phyloP scores from a whole-genome alignment of 2,329 filamentous ascomycete species.

The Colletotrichum tropicale region DNA sequence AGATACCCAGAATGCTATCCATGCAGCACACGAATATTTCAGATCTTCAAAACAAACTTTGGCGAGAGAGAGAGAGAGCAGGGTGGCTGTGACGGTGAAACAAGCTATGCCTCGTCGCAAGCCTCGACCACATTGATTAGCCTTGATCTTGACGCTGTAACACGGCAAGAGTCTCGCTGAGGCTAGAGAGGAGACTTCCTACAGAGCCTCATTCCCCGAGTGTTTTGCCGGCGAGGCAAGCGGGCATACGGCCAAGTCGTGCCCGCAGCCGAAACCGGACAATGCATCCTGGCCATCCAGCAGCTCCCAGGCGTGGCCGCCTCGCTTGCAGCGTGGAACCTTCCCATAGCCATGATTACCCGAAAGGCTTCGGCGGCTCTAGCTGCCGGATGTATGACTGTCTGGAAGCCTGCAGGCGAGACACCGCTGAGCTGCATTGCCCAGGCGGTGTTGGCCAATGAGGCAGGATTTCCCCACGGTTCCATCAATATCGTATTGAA shows the following conservation, averaged over 20 bases:
- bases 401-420: constrained; percentile 30
- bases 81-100: background rate
- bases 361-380: constrained; percentile 55
- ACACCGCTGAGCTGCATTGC: constrained; percentile 45
- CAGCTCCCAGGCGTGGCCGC: constrained; percentile 72
- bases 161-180: constrained; percentile 71
- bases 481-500: constrained; percentile 47
- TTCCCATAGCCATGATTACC: constrained; percentile 32
- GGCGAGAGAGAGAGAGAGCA: background rate
- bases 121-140: background rate
- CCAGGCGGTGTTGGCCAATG: constrained; percentile 64
- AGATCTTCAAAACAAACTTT: background rate
- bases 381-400: constrained; percentile 73
- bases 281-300: constrained; percentile 65
- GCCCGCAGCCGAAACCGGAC: constrained; percentile 46
- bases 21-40: background rate
- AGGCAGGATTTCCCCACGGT: constrained; percentile 70
- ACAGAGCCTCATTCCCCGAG: constrained; percentile 64
- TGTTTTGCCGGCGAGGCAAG: constrained; percentile 69
- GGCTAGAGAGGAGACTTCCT: constrained; percentile 62
- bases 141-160: constrained; percentile 71
- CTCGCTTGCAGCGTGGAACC: constrained; percentile 60
- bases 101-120: background rate
- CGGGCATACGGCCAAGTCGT: constrained; percentile 66
- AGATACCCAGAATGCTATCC: background rate